Evolutionary conservation across 1,284 basidiomycete species (phyloP).

Genomic region (Cerrena zonata): DNA sequence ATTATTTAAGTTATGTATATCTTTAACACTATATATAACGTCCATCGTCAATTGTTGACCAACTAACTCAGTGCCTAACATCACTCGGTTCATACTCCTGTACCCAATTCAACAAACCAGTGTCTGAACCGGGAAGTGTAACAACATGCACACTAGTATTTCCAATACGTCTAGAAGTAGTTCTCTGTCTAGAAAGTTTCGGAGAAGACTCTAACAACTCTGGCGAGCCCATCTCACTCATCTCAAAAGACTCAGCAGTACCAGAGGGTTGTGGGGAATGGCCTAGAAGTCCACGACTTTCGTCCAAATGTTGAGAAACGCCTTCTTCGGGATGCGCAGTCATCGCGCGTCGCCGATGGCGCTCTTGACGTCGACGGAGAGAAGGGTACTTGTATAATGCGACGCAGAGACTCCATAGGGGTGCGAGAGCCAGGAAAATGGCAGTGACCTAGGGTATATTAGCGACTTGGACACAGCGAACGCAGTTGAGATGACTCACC

Average conservation of each 20-base stretch:
- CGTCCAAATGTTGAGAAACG: not conserved
- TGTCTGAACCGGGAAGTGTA: not conserved
- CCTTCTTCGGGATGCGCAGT: not conserved
- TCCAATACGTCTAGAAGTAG: not conserved
- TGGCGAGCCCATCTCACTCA: not conserved
- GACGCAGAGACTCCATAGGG: conserved; percentile 24
- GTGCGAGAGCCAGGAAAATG: conserved; percentile 18
- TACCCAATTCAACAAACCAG: not conserved
- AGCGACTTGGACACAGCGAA: not conserved
- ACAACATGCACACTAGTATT: not conserved
- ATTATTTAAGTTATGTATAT: too few relatives aligned
- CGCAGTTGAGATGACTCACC: conserved; percentile 11
- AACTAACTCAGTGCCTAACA: too few relatives aligned
- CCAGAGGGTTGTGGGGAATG: conserved; percentile 1
- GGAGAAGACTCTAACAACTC: not conserved
- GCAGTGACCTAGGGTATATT: conserved; percentile 12
- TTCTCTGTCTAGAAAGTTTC: too few relatives aligned
- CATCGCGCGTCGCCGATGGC: conserved; percentile 6
- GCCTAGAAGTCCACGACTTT: not conserved
- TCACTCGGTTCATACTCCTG: too few relatives aligned
- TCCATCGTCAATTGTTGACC: too few relatives aligned
- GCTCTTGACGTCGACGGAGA: conserved; percentile 14
- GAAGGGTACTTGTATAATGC: conserved; percentile 24
- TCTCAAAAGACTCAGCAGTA: not conserved
- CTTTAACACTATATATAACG: too few relatives aligned